These are phyloP conservation scores for Cercospora sp. DNA, from an alignment of 2,329 filamentous ascomycete species.

Conservation along the genomic window DNA sequence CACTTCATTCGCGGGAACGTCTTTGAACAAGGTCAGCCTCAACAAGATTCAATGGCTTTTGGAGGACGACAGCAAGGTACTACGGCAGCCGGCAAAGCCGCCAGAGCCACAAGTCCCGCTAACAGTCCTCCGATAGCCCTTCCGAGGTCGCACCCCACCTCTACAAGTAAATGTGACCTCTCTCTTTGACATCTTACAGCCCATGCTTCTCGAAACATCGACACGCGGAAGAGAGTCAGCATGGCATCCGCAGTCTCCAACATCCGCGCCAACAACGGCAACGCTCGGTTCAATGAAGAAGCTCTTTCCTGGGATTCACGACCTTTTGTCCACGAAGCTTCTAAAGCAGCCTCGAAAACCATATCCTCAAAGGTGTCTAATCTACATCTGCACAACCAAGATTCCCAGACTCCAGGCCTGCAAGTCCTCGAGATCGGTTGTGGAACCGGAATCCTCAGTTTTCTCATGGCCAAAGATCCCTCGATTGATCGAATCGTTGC, in stretches of 20 bases:
- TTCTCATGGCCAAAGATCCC: slow-evolving; percentile 26
- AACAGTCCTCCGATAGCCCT: not conserved
- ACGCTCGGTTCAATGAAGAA: slow-evolving; percentile 32
- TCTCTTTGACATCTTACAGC: not conserved
- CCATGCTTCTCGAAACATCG: not conserved
- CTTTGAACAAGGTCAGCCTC: too few relatives aligned
- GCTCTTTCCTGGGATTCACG: slow-evolving; percentile 32
- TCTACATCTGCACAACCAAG: not conserved
- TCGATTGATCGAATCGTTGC: slow-evolving; percentile 27
- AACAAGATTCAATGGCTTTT: not conserved
- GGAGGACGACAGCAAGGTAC: not conserved
- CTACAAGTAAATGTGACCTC: not conserved
- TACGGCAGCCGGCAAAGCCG: not conserved
- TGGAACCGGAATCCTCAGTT: slow-evolving; percentile 32
- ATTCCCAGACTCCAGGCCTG: not conserved
- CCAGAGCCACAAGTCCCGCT: not conserved
- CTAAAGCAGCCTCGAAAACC: slow-evolving; percentile 25
- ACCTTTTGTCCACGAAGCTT: slow-evolving; percentile 32
- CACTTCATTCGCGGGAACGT: too few relatives aligned
- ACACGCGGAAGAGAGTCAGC: not conserved
- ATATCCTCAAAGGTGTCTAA: slow-evolving; percentile 18
- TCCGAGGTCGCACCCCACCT: slow-evolving; percentile 2
- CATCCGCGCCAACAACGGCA: slow-evolving; percentile 21
- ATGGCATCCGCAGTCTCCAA: slow-evolving; percentile 34
- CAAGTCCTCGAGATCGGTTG: slow-evolving; percentile 33